Percentiles rank a stretch among this genome's conserved stretches.
These are phyloP conservation scores for Trichoderma virens DNA, from an alignment of 495 filamentous ascomycete species.

Conservation along the genomic window DNA sequence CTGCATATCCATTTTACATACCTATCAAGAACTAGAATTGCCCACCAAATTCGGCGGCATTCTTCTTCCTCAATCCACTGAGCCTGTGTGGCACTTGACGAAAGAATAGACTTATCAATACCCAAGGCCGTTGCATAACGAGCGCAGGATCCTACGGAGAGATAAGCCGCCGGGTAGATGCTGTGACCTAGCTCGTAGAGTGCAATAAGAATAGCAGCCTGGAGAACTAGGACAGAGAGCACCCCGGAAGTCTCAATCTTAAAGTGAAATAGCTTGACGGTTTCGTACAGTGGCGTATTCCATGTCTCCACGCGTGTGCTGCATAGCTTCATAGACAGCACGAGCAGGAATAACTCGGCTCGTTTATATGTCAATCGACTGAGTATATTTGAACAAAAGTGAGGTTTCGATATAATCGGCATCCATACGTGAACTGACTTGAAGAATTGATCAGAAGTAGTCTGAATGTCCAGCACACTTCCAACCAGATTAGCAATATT, in stretches of 20 bases:
- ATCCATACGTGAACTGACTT: constrained; percentile 36
- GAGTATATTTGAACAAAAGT: constrained; percentile 23
- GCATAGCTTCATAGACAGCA: constrained; percentile 45
- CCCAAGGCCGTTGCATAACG: constrained; percentile 40
- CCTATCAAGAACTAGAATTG: constrained; percentile 41
- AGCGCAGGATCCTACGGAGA: constrained; percentile 36
- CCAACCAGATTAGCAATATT: neutral
- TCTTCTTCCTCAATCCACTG: constrained; percentile 43
- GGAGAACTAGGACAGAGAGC: constrained; percentile 36
- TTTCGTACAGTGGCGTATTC: constrained; percentile 26
- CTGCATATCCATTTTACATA: constrained; percentile 21
- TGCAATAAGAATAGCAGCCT: constrained; percentile 37
- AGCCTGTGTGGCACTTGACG: neutral
- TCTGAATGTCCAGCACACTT: neutral
- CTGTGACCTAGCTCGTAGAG: constrained; percentile 41
- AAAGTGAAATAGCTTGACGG: constrained; percentile 35
- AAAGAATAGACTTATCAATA: constrained; percentile 18
- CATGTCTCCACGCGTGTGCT: constrained; percentile 12
- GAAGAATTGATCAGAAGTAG: constrained; percentile 21
- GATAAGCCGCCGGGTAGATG: constrained; percentile 44
- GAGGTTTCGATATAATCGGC: constrained; percentile 43
- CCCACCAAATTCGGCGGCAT: constrained; percentile 42
- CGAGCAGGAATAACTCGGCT: constrained; percentile 40
- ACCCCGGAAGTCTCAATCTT: constrained; percentile 31
- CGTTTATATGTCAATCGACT: constrained; percentile 27